Percentiles rank a stretch among this genome's conserved stretches.
Conservation (phyloP, 2,329 filamentous ascomycete genomes). For the Pezicula rhizophila region DNA sequence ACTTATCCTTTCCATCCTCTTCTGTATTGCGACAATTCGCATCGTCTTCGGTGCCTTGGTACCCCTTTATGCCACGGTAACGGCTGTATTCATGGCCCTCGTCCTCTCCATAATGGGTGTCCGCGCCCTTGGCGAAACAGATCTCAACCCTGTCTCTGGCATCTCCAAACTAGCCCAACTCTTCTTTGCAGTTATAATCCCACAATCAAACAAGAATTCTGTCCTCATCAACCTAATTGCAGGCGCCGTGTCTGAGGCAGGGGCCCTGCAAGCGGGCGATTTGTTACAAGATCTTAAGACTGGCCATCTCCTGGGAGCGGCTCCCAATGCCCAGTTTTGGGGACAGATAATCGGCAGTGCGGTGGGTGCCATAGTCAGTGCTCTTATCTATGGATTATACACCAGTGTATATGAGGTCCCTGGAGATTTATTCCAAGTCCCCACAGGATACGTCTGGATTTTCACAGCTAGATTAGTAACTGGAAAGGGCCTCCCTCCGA, state of each 20-base stretch:
- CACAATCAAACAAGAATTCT: conserved; percentile 71
- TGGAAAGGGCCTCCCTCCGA: conserved; percentile 76
- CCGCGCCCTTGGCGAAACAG: conserved; percentile 70
- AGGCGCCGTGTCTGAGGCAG: conserved; percentile 77
- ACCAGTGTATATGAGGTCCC: conserved; percentile 86
- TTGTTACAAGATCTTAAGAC: conserved; percentile 97
- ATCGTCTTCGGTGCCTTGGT: conserved; percentile 79
- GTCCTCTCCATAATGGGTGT: conserved; percentile 72
- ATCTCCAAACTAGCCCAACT: conserved; percentile 96
- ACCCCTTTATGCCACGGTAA: conserved; percentile 66
- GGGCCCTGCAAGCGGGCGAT: conserved; percentile 90
- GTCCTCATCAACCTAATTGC: conserved; percentile 95
- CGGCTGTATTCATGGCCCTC: conserved; percentile 80
- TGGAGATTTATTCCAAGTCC: conserved; percentile 84
- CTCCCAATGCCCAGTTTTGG: conserved; percentile 93
- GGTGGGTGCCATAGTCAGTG: conserved; percentile 78
- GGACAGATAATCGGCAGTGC: conserved; percentile 89
- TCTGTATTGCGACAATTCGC: conserved; percentile 79
- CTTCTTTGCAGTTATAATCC: conserved; percentile 87
- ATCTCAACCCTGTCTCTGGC: conserved; percentile 91
- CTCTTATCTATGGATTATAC: conserved; percentile 84
- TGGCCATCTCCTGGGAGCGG: conserved; percentile 84
- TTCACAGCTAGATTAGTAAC: conserved; percentile 93
- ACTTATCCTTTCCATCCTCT: conserved; percentile 65
- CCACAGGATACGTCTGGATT: conserved; percentile 94